Base-by-base conservation (phyloP, 306 rosid species). In the Acacia melanoxylon region DNA sequence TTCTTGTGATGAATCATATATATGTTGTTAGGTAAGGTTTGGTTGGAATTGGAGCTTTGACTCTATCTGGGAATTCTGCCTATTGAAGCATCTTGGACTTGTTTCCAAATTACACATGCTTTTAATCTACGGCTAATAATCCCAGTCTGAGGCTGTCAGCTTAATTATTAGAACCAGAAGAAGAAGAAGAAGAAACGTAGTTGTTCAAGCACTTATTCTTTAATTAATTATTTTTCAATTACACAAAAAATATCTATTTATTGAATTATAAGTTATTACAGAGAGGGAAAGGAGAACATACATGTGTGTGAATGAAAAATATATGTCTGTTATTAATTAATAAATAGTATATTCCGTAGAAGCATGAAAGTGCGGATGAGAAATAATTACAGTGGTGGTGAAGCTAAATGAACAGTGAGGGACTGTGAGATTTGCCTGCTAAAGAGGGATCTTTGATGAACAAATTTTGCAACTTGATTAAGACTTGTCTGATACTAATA, bases 31-130 rank as follows among this genome's bases (percentile, higher is more conserved):
- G 66, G 75, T 81, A 83, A 52, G 62, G 79, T 72, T 86, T 59
- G 62, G 79, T 62, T 86, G 85, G 41, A 63, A 12, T 27, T 63
- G n/a, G 69, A 63, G 17, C 1, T 27, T 29, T 29, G 41, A 14
- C 20, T 29, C 41, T 77, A 73, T 76, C 69, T 88, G 76, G 82
- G 82, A 70, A 85, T 86, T 77, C 73, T 85, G 90, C 80, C 85
- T 83, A 83, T 81, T 75, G 48, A 79, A 73, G 83, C 79, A 76
- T 61, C 83, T 68, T 88, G 87, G 75, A 71, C 71, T 80, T 83
- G 61, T 83, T 76, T 77, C 83, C 82, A 56, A 37, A 84, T 74
- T 76, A 82, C 79, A 22, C 31, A 24, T 58, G 31, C 65, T 58
- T 58, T n/a, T 58, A 22, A 22, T 58, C 31, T 58, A 56, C 25